Conservation (phyloP, 306 rosid genomes). For the Cucumis melo region DNA sequence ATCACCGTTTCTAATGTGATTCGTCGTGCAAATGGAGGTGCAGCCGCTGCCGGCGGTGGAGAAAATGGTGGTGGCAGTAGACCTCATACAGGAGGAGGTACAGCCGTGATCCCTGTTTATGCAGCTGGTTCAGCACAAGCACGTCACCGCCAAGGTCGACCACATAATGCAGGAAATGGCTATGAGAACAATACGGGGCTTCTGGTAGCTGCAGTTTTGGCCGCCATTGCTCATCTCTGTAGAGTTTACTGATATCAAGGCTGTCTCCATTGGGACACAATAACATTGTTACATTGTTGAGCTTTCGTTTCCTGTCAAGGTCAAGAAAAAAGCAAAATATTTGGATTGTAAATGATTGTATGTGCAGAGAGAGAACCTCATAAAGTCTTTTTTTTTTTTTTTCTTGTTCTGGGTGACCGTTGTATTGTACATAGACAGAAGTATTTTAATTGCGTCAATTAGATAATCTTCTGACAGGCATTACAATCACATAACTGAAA, state of each 20-base stretch:
- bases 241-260: background rate
- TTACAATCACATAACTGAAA: too few relatives aligned
- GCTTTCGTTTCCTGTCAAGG: background rate
- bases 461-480: background rate
- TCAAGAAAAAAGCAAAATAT: background rate
- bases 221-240: constrained; percentile 19
- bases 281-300: background rate
- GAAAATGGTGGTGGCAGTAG: constrained; percentile 15
- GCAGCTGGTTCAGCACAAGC: constrained; percentile 50
- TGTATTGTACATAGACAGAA: background rate
- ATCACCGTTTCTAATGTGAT: constrained; percentile 19
- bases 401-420: background rate
- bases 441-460: background rate
- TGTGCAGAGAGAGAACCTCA: background rate
- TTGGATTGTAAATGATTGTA: background rate
- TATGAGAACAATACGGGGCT: constrained; percentile 16
- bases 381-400: background rate
- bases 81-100: constrained; percentile 27
- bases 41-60: constrained; percentile 8
- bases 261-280: background rate
- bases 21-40: constrained; percentile 17
- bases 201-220: constrained; percentile 20
- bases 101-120: constrained; percentile 40
- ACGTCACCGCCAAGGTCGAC: constrained; percentile 21
- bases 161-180: constrained; percentile 27